Evolutionary conservation across 192 early-diverging fungal species (phyloP), one percentile per base, ranked within the genome.

Genomic region (Rhizophagus clarus): DNA sequence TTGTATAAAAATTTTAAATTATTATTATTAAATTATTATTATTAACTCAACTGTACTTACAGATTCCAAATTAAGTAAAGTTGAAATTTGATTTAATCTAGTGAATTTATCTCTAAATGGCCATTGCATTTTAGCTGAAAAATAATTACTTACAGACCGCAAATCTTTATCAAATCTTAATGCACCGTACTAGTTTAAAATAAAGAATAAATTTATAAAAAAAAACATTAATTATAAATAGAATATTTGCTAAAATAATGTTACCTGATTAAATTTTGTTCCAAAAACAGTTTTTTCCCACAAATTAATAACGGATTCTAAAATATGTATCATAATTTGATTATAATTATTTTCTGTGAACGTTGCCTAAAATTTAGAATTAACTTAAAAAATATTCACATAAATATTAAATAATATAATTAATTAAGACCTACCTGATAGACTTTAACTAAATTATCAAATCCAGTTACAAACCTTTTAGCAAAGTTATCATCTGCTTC

Each of bases 151-250:
- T 11, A 97, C 84, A 14, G 89, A 83, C 1, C 98, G 89, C 12
- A 98, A 81, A 81, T 99, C 97, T 83, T 95, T 95, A 73, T 99
- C 98, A 81, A 98, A 96, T 66, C 93, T 89, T 40, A 98, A 87
- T 4, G 94, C 96, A 1, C 98, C 98, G 60, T 96, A 90, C 84
- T 92, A 80, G 0, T 80, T 26, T 42, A 83, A 72, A 24, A 76
- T 66, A 6, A 63, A 56, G 56, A 14, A 69, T 29, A 84, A 34
- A 37, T 20, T n/a, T 34, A 4, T 69, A 40, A 69, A 29, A n/a
- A 29, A 12, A 32, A 40, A n/a, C 10, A n/a, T 37, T 20, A 5
- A 69, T 34, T 34, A 34, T 4, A 6, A 4, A 34, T 34, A 40
- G 11, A 70, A 61, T 60, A 69, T 31, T 37, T 47, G 67, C 40